Evolutionary conservation across 371 early-diverging fungal species (phyloP).

Genomic region (Mucor indicus): DNA sequence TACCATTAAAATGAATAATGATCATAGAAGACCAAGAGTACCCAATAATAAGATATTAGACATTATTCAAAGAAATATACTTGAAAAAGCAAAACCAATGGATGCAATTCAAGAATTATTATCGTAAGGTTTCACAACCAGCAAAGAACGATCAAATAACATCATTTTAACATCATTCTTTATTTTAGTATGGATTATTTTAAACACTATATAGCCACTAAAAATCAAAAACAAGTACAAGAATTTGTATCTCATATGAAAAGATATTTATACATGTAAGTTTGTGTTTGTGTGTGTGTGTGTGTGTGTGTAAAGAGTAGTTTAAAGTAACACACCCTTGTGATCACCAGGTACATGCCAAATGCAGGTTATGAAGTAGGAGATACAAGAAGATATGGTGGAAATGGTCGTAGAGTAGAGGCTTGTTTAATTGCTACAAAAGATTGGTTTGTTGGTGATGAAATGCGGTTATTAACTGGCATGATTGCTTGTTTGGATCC

Average conservation of each 20-base stretch:
- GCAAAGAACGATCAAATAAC: not conserved
- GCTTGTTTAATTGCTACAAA: conserved; percentile 85
- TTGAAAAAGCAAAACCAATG: conserved; percentile 37
- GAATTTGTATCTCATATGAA: conserved; percentile 48
- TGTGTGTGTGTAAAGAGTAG: conserved; percentile 43
- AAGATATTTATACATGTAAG: conserved; percentile 51
- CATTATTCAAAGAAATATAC: conserved; percentile 50
- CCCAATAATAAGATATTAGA: conserved; percentile 37
- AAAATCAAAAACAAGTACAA: conserved; percentile 28
- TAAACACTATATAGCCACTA: conserved; percentile 26
- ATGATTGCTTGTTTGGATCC: conserved; percentile 70
- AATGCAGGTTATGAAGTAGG: conserved; percentile 81
- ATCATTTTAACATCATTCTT: not conserved
- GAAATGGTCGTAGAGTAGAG: conserved; percentile 67
- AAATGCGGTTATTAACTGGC: conserved; percentile 76
- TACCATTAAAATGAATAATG: conserved; percentile 48
- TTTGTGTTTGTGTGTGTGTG: conserved; percentile 2
- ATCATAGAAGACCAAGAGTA: conserved; percentile 37
- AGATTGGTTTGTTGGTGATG: conserved; percentile 71
- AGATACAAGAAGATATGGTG: conserved; percentile 73
- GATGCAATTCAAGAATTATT: conserved; percentile 48
- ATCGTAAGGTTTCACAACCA: conserved; percentile 21
- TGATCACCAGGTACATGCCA: conserved; percentile 76
- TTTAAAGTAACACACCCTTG: conserved; percentile 3
- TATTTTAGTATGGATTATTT: conserved; percentile 40